Evolutionary conservation across 257 asterid species (phyloP), one percentile per base, ranked within the genome.

Genomic region (Ballota nigra): DNA sequence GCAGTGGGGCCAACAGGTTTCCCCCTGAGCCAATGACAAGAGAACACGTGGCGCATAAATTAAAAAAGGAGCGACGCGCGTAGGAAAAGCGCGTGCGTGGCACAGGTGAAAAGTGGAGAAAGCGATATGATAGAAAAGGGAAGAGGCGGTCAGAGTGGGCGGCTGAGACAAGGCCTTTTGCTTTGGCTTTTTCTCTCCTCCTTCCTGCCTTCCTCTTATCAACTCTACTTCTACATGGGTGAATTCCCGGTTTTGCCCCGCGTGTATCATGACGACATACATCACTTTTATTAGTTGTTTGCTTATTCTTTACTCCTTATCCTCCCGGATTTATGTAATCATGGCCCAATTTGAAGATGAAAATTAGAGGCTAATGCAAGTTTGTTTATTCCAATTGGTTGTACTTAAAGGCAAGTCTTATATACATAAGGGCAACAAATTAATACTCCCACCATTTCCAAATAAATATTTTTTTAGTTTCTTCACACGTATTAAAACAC

Each of bases 141-240:
- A 8, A 56, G 77, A 55, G 75, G 71, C 77, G 81, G 84, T 80
- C 85, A 77, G 77, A 65, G 66, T 68, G 80, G 82, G 82, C 78
- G 82, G 85, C 80, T 73, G 47, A 67, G 69, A 55, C 77, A 29
- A 31, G 63, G 72, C 70, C 71, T 72, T 45, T 71, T 59, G 68
- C 74, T 71, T 72, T 72, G 64, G 36, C 75, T 36, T 59, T 72
- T 56, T 56, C 65, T 8, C 63, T 13, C 13, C 24, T 5, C 43
- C 12, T 13, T 6, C 64, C 22, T 49, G 13, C 0, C 18, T 65
- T 6, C 33, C 59, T n/a, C 69, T 68, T 56, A 47, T 69, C 68
- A 68, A 47, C 12, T 0, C 10, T 69, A 59, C 18, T 29, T 12
- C 6, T 33, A 4, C 5, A 33, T 28, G 0, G 22, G 1, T 56